Base-by-base conservation (phyloP, 2,329 filamentous ascomycete genomes). In the Neonectria magnoliae region DNA sequence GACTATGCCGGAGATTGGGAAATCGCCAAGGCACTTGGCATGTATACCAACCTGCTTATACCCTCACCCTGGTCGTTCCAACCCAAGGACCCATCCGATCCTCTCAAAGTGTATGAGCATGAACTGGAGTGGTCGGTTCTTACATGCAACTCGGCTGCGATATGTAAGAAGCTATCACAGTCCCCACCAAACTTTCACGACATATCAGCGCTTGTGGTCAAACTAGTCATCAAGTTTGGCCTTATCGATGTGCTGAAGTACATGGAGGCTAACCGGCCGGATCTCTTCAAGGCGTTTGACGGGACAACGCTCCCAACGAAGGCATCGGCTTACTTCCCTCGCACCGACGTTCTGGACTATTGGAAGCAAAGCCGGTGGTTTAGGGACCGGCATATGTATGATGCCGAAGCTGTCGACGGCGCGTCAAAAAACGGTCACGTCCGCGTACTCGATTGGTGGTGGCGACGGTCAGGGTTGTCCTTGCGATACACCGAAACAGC, bases 1-100 rank as follows among this genome's bases (percentile, higher is more conserved):
- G 92, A 97, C 68, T 89, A 91, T 67, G 88, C 94, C 0, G 89
- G 89, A 47, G 95, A 98, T 77, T 98, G 95, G 95, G 95, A 98
- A 79, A 84, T 97, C 20, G 92, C 95, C 10, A 90, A 90, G 69
- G 91, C 92, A 1, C 83, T 98, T 6, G 90, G 92, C 61, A 87
- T 98, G 48, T 95, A 92, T 74, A 93, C 93, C 1, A 93, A 88
- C 60, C 82, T 97, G 6, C 86, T 88, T 1, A 88, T 90, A 65
- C 94, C 95, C 1, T 68, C 78, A 4, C 88, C 92, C 70, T 97
- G 94, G 93, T 78, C 78, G 11, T 76, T 80, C 27, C 85, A 87
- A 67, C 87, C 91, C 31, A 85, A 86, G 42, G 81, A 86, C 42
- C 83, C 87, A 11, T 83, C 85, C 50, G 88, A 93, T 71, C 88